Percentiles rank a stretch among this genome's conserved stretches.
phyloP scores from a whole-genome alignment of 768 basidiomycete species.

The Auricularia cornea region DNA sequence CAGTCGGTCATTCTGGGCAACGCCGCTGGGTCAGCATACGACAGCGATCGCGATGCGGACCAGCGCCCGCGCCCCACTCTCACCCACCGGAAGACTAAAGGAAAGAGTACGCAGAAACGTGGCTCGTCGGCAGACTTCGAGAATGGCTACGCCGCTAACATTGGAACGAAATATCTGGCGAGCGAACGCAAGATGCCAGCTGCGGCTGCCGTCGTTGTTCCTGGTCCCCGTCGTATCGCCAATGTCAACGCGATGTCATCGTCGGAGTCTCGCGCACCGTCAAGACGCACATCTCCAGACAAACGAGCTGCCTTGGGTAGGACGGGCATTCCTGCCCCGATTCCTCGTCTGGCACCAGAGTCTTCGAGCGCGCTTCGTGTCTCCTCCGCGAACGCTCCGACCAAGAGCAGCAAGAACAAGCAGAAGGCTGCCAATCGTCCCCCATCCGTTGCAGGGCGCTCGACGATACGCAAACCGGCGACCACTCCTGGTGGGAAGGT shows the following conservation, averaged over 20 bases:
- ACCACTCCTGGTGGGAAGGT: constrained; percentile 58
- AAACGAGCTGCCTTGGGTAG: constrained; percentile 29
- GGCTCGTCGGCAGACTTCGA: constrained; percentile 78
- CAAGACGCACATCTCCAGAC: constrained; percentile 66
- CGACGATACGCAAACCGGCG: constrained; percentile 44
- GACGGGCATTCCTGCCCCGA: background rate
- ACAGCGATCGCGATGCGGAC: constrained; percentile 66
- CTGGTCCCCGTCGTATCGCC: constrained; percentile 24
- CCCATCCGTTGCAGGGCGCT: constrained; percentile 30
- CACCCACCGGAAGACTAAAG: constrained; percentile 5
- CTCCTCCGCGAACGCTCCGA: background rate
- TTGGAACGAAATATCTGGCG: constrained; percentile 68
- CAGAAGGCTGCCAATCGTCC: constrained; percentile 20
- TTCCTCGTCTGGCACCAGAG: background rate
- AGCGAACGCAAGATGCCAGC: constrained; percentile 33
- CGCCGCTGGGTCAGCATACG: constrained; percentile 68
- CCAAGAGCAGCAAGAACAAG: constrained; percentile 14
- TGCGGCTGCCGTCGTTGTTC: constrained; percentile 44
- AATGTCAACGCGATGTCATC: constrained; percentile 16
- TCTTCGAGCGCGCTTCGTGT: background rate
- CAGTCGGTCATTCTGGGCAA: constrained; percentile 57
- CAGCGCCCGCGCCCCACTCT: constrained; percentile 21
- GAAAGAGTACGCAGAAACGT: constrained; percentile 36
- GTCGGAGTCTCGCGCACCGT: constrained; percentile 51
- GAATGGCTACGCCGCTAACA: constrained; percentile 86